Conservation (phyloP, 345 rosid species). For the Garcia nutans region DNA sequence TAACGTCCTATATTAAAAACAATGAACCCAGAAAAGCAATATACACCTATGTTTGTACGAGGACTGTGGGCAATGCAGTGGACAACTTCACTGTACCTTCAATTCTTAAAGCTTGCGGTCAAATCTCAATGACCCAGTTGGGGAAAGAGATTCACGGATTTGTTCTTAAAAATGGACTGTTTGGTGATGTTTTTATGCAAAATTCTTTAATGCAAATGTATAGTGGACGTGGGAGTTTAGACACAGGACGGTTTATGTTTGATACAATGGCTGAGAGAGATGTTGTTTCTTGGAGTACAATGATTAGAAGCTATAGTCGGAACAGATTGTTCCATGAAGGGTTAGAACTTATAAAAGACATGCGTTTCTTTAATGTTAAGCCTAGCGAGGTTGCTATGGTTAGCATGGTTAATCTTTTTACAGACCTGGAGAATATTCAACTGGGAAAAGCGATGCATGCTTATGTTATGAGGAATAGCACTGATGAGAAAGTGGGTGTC, state of each 20-base stretch:
- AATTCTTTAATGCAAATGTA: conserved; percentile 52
- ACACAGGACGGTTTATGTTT: conserved; percentile 33
- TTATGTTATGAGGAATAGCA: conserved; percentile 39
- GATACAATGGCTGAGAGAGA: conserved; percentile 46
- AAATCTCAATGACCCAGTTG: conserved; percentile 20
- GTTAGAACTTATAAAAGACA: conserved; percentile 31
- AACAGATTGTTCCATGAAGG: conserved; percentile 31
- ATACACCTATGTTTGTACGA: conserved; percentile 30
- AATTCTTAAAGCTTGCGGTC: conserved; percentile 47
- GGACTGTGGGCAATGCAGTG: conserved; percentile 26
- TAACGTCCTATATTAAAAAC: conserved; percentile 36
- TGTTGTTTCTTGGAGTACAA: conserved; percentile 54
- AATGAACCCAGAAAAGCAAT: conserved; percentile 30
- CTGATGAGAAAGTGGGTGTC: conserved; percentile 29
- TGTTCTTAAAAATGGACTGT: conserved; percentile 35
- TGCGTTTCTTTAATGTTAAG: conserved; percentile 29
- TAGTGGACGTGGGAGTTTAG: conserved; percentile 31
- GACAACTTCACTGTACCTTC: conserved; percentile 44
- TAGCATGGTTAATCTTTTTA: conserved; percentile 32
- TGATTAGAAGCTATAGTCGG: conserved; percentile 38
- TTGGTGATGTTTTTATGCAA: conserved; percentile 42
- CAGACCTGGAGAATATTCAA: conserved; percentile 22
- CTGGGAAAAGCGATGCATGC: conserved; percentile 42
- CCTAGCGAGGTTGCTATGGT: conserved; percentile 44
- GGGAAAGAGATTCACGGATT: conserved; percentile 54